These are phyloP conservation scores for Astrothelium macrocarpum DNA, from an alignment of 495 filamentous ascomycete genomes.

Conservation along the genomic window DNA sequence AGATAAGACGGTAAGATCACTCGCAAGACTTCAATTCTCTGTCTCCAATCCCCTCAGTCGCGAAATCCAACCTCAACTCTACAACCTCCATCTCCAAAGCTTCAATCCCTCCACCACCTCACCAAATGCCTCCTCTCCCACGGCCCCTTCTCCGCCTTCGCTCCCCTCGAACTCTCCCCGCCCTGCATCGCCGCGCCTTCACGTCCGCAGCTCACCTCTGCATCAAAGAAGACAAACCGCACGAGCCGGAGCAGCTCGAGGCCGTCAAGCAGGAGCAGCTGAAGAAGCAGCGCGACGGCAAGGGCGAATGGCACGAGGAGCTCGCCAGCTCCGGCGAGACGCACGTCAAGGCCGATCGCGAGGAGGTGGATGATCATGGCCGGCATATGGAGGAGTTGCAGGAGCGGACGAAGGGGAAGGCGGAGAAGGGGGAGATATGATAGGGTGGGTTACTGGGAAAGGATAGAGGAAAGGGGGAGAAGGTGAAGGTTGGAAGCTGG, in stretches of 20 bases:
- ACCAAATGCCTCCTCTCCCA: not conserved
- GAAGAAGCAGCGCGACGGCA: conserved; percentile 28
- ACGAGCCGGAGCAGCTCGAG: conserved; percentile 23
- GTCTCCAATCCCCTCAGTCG: no score
- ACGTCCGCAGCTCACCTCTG: conserved; percentile 4
- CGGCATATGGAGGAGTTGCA: conserved; percentile 30
- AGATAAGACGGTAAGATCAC: no score
- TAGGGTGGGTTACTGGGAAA: not conserved
- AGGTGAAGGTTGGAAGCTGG: not conserved
- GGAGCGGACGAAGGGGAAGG: conserved; percentile 24
- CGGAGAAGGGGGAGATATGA: conserved; percentile 18
- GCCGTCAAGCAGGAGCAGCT: conserved; percentile 27
- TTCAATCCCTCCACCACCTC: not conserved
- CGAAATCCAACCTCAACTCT: no score
- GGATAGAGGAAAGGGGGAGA: not conserved
- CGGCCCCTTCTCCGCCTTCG: not conserved
- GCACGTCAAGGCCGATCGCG: conserved; percentile 25
- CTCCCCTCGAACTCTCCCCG: not conserved
- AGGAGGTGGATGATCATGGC: conserved; percentile 25
- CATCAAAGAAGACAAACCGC: conserved; percentile 27
- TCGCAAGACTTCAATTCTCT: no score
- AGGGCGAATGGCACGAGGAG: conserved; percentile 28
- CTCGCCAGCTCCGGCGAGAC: conserved; percentile 25
- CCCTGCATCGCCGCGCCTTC: conserved; percentile 10
- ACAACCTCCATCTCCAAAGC: no score